phyloP scores from a whole-genome alignment of 306 rosid genomes.

The Quercus mongolica region DNA sequence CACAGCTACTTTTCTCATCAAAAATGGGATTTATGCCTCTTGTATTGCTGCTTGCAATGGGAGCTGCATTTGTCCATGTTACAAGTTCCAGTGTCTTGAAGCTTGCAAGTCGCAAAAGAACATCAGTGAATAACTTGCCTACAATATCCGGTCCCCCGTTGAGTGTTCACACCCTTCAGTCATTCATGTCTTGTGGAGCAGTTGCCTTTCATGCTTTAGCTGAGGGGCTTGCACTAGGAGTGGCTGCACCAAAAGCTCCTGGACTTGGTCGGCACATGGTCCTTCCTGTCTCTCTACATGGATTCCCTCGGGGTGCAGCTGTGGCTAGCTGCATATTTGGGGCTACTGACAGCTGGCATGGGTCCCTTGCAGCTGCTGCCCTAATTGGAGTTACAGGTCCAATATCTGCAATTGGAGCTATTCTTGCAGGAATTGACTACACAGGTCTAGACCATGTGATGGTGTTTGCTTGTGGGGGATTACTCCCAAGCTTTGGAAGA shows the following conservation, averaged over 20 bases:
- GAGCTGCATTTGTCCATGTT: slow-evolving; percentile 63
- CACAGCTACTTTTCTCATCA: slow-evolving; percentile 70
- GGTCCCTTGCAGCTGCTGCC: slow-evolving; percentile 84
- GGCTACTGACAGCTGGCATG: slow-evolving; percentile 94
- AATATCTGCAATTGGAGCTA: slow-evolving; percentile 88
- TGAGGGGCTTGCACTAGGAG: slow-evolving; percentile 97
- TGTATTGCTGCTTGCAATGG: slow-evolving; percentile 51
- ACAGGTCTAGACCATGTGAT: slow-evolving; percentile 92
- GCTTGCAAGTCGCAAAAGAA: slow-evolving; percentile 51
- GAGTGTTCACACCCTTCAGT: slow-evolving; percentile 89
- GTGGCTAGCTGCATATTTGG: slow-evolving; percentile 97
- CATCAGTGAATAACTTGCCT: slow-evolving; percentile 58
- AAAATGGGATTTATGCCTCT: slow-evolving; percentile 75
- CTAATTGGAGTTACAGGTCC: slow-evolving; percentile 89
- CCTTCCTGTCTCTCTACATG: slow-evolving; percentile 95
- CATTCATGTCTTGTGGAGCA: slow-evolving; percentile 88
- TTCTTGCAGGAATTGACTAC: slow-evolving; percentile 89
- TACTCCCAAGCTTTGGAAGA: slow-evolving; percentile 72
- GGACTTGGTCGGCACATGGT: slow-evolving; percentile 97
- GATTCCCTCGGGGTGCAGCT: slow-evolving; percentile 97
- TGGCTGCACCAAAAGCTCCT: slow-evolving; percentile 98
- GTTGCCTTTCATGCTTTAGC: slow-evolving; percentile 90
- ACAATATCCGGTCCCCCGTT: slow-evolving; percentile 44
- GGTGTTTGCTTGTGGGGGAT: slow-evolving; percentile 92
- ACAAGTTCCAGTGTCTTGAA: slow-evolving; percentile 57